phyloP scores from a whole-genome alignment of 495 filamentous ascomycete species.

The Hyaloscypha bicolor region DNA sequence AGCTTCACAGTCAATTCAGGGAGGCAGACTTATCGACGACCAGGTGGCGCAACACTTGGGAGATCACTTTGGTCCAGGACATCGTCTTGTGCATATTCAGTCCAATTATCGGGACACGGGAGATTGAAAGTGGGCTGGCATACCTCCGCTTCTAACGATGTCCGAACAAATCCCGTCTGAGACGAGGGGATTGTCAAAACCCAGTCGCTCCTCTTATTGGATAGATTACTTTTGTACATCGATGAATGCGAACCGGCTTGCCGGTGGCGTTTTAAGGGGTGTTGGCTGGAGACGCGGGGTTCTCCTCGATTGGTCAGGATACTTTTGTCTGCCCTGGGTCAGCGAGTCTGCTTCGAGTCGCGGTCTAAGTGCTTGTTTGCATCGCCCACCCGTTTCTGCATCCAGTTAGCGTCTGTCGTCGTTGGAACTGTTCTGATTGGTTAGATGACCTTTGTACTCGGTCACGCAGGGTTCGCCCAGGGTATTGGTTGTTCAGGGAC shows the following conservation, averaged over 20 bases:
- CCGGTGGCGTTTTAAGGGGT: background rate
- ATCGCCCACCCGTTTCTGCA: background rate
- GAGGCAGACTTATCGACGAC: no score
- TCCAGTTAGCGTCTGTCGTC: background rate
- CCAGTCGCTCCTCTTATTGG: conserved; percentile 1
- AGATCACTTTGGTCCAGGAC: no score
- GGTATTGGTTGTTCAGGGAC: background rate
- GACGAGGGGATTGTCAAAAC: no score
- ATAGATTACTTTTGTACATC: conserved; percentile 7
- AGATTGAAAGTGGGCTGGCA: conserved; percentile 2
- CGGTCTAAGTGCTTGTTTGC: background rate
- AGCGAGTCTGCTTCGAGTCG: no score
- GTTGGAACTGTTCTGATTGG: conserved; percentile 8
- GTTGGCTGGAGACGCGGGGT: background rate
- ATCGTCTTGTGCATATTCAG: no score
- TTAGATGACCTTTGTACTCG: conserved; percentile 9
- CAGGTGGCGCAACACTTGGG: no score
- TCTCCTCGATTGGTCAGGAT: conserved; percentile 1
- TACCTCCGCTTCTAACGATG: no score
- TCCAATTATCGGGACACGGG: background rate
- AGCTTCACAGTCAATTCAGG: background rate
- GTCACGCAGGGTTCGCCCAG: background rate
- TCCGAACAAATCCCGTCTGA: background rate
- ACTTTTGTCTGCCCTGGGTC: conserved; percentile 8
- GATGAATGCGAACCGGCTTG: background rate